Evolutionary conservation across 768 basidiomycete genomes (phyloP).

Genomic region (Xerocomellus chrysenteron): DNA sequence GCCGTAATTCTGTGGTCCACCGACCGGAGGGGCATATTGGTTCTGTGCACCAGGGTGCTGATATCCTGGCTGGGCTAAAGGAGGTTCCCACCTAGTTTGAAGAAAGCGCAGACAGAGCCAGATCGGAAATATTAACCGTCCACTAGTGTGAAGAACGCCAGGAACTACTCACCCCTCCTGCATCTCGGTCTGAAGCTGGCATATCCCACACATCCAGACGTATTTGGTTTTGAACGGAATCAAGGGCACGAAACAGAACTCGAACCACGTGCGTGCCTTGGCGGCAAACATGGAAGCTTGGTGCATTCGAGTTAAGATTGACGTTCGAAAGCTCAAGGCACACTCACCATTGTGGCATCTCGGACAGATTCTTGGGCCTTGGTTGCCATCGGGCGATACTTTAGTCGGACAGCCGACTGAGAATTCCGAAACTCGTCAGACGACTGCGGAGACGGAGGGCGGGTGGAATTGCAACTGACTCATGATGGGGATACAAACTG

Average conservation of each 20-base stretch:
- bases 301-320: background rate
- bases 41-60: conserved; percentile 34
- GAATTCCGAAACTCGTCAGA: conserved; percentile 1
- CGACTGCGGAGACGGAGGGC: conserved; percentile 5
- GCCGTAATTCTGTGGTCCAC: conserved; percentile 6
- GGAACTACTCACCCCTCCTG: conserved; percentile 48
- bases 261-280: conserved; percentile 71
- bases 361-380: conserved; percentile 60
- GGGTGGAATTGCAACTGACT: conserved; percentile 35
- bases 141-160: background rate
- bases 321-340: background rate
- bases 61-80: conserved; percentile 35
- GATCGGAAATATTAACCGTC: background rate
- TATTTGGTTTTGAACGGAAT: conserved; percentile 61
- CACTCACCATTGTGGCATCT: conserved; percentile 68
- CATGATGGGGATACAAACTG: conserved; percentile 55
- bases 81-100: conserved; percentile 36
- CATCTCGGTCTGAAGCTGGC: conserved; percentile 59
- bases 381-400: conserved; percentile 54
- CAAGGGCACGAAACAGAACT: conserved; percentile 72
- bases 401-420: conserved; percentile 68
- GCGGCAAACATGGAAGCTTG: conserved; percentile 60
- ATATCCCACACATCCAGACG: conserved; percentile 72
- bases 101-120: background rate
- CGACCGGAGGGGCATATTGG: conserved; percentile 8